Percentiles rank a stretch among this genome's conserved stretches.
These are phyloP conservation scores for Laguncularia racemosa DNA, from an alignment of 345 rosid species.

Conservation along the genomic window DNA sequence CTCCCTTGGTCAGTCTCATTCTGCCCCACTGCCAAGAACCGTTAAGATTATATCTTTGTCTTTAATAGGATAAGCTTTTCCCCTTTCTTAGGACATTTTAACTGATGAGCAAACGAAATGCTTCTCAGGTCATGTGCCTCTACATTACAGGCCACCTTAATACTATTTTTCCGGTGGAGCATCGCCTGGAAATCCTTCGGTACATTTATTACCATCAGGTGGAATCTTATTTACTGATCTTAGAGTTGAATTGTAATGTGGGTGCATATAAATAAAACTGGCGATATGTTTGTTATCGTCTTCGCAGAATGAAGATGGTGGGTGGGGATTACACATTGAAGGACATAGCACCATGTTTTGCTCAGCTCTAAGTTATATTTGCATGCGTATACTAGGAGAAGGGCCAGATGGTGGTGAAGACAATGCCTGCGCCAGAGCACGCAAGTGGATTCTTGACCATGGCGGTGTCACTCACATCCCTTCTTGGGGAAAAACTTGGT, in stretches of 20 bases:
- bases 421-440: slow-evolving; percentile 23
- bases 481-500: slow-evolving; percentile 38
- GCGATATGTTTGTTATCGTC: background rate
- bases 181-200: slow-evolving; percentile 29
- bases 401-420: slow-evolving; percentile 24
- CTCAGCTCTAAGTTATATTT: slow-evolving; percentile 20
- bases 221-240: background rate
- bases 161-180: slow-evolving; percentile 18
- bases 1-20: slow-evolving; percentile 15
- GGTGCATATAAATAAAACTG: no score
- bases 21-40: no score
- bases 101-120: no score
- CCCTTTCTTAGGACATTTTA: no score
- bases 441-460: slow-evolving; percentile 26
- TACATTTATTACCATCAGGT: slow-evolving; percentile 29
- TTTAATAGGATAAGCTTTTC: no score
- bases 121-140: slow-evolving; percentile 18
- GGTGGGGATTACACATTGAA: slow-evolving; percentile 32
- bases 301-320: slow-evolving; percentile 27
- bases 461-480: slow-evolving; percentile 25
- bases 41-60: no score
- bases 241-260: no score
- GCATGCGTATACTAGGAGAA: slow-evolving; percentile 32
- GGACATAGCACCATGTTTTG: slow-evolving; percentile 33
- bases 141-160: slow-evolving; percentile 33